Base-by-base conservation (phyloP, 1,284 basidiomycete genomes). In the Vanrija humicola region DNA sequence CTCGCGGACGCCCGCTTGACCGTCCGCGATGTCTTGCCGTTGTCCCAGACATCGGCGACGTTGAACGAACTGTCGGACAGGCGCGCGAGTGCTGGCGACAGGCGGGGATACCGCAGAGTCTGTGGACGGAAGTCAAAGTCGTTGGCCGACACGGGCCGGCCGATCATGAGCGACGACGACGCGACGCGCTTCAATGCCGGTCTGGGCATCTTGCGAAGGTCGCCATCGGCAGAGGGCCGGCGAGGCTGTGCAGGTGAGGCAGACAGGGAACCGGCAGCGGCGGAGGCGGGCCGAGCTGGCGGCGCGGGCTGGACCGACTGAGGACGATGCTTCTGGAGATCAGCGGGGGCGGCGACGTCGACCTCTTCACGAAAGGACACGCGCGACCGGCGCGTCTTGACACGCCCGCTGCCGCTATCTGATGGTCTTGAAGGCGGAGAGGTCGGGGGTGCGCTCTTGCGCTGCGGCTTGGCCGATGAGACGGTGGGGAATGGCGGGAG, bases 341-440 rank as follows among this genome's bases (percentile, higher is more conserved):
- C 40, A 1, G 26, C 42, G 3, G 48, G 42, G 18, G 19, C 43
- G 3, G 51, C 51, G 12, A 57, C 26, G 12, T 61, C 55, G 12
- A 61, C 55, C 8, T 61, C 49, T 6, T 61, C 59, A 19, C 59
- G 55, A 23, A 61, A 61, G 15, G 59, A 61, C n/a, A 61, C 59
- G 2, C 53, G 52, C 2, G 59, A 57, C 26, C 55, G 43, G 19
- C 50, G 43, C 5, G 29, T 23, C 10, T 52, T 38, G 8, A 50
- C 23, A 10, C 38, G n/a, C 9, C 34, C 14, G 34, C 28, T 12
- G 28, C 34, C 34, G 34, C 34, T 12, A 34, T 34, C 34, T 34
- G 34, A 12, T 34, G 34, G 34, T 34, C 34, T 34, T n/a, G 46
- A 29, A 6, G 48, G 28, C 26, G 28, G 25, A 16, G 46, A 39